A percentile compares a stretch with the other conserved stretches of the same genome.
Conservation (phyloP, 2,329 filamentous ascomycete genomes). For the Calonectria pteridis region DNA sequence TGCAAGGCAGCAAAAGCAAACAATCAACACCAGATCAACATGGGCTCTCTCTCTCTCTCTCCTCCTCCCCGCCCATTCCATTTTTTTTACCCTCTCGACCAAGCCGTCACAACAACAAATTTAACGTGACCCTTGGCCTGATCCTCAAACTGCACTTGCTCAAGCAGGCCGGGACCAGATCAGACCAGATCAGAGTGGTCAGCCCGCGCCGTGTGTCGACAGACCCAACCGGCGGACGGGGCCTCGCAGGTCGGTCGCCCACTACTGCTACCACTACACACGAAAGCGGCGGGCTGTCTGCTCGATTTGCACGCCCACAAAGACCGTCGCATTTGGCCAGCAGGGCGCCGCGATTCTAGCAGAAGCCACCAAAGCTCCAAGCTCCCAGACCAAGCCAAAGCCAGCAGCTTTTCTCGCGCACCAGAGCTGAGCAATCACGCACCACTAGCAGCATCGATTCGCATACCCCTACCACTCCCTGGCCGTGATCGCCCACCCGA, state of each 20-base stretch:
- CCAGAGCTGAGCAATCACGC: conserved; percentile 10
- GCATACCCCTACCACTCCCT: conserved; percentile 28
- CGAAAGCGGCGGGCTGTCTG: conserved; percentile 1
- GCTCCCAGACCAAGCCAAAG: conserved; percentile 17
- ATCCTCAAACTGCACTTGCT: conserved; percentile 13
- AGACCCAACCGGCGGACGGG: conserved; percentile 4
- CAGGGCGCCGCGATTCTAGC: conserved; percentile 8
- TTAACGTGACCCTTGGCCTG: conserved; percentile 1
- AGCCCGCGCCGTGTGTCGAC: conserved; percentile 6
- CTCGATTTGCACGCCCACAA: conserved; percentile 4
- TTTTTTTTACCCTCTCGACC: neutral
- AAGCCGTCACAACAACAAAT: neutral
- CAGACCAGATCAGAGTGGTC: conserved; percentile 4
- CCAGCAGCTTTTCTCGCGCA: conserved; percentile 13
- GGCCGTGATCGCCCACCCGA: conserved; percentile 42
- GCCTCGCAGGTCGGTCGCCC: neutral
- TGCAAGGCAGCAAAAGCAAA: conserved; percentile 5
- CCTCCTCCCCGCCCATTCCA: neutral
- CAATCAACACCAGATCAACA: neutral
- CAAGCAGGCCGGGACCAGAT: conserved; percentile 5
- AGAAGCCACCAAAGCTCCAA: conserved; percentile 24
- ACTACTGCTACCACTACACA: conserved; percentile 13
- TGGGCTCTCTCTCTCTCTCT: neutral
- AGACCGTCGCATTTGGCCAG: conserved; percentile 5
- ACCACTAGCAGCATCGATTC: conserved; percentile 12